Percentiles rank a stretch among this genome's conserved stretches.
Evolutionary conservation across 495 filamentous ascomycete species (phyloP).

Genomic region (Penicillium antarcticum): DNA sequence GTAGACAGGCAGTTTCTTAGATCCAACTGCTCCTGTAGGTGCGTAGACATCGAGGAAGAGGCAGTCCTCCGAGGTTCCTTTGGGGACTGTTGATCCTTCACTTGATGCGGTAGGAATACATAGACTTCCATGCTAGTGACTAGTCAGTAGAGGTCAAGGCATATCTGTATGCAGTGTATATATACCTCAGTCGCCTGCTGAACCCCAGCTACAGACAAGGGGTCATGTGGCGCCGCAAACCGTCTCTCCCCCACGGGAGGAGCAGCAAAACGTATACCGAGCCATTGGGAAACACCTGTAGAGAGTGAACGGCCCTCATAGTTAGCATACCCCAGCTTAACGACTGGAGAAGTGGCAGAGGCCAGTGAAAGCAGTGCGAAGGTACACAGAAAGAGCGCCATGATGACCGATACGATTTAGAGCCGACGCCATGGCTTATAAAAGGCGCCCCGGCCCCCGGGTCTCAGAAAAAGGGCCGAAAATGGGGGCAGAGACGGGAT

Average conservation of each 20-base stretch:
- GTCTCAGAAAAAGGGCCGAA: conserved; percentile 4
- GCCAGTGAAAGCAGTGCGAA: conserved; percentile 18
- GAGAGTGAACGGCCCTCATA: conserved; percentile 33
- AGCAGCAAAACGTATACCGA: conserved; percentile 64
- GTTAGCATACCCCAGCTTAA: conserved; percentile 43
- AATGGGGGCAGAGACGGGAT: background rate
- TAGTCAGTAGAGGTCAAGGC: background rate
- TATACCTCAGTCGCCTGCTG: conserved; percentile 45
- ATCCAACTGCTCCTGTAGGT: conserved; percentile 45
- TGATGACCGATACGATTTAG: conserved; percentile 3
- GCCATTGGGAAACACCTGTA: conserved; percentile 58
- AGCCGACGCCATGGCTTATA: conserved; percentile 7
- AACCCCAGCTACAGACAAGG: conserved; percentile 31
- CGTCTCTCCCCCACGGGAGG: conserved; percentile 55
- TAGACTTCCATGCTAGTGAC: conserved; percentile 40
- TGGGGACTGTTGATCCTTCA: conserved; percentile 24
- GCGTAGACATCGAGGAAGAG: conserved; percentile 74
- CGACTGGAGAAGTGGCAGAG: conserved; percentile 22
- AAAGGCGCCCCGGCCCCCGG: background rate
- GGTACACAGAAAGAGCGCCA: conserved; percentile 10
- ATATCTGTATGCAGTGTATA: background rate
- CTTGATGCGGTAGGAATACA: conserved; percentile 48
- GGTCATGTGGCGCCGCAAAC: conserved; percentile 58
- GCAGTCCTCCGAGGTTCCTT: conserved; percentile 62
- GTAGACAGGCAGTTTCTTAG: conserved; percentile 59